Evolutionary conservation across 805 yeast species (phyloP).

Genomic region (Metschnikowia henanensis): DNA sequence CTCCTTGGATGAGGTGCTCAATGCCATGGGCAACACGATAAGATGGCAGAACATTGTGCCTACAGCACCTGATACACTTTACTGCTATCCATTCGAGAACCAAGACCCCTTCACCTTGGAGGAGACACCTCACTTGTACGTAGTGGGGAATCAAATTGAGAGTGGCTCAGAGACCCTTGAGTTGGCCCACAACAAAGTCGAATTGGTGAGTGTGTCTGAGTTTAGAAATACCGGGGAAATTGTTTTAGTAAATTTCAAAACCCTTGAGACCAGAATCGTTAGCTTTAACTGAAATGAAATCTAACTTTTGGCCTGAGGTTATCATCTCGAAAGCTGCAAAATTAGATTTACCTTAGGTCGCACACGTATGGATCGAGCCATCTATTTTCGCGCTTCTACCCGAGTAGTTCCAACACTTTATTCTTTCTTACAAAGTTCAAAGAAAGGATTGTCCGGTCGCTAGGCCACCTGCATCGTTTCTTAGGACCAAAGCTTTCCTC

Average conservation of each 20-base stretch:
- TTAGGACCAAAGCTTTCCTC: too few species aligned
- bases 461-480: too few species aligned
- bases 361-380: too few species aligned
- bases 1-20: slow-evolving; percentile 7
- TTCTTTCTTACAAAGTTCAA: too few species aligned
- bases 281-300: slow-evolving; percentile 8
- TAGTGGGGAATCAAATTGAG: slow-evolving; percentile 79
- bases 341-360: too few species aligned
- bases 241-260: slow-evolving; percentile 58
- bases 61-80: slow-evolving; percentile 93
- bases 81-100: slow-evolving; percentile 80
- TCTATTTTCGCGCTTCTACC: too few species aligned
- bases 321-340: too few species aligned
- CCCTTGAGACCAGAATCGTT: slow-evolving; percentile 56
- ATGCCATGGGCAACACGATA: slow-evolving; percentile 60
- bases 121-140: slow-evolving; percentile 83
- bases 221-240: slow-evolving; percentile 66
- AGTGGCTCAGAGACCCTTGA: slow-evolving; percentile 49
- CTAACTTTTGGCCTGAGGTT: too few species aligned
- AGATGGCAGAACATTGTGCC: slow-evolving; percentile 89
- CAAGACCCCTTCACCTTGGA: slow-evolving; percentile 79
- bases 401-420: too few species aligned
- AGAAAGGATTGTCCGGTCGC: too few species aligned
- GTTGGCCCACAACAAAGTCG: slow-evolving; percentile 35
- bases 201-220: slow-evolving; percentile 67